Evolutionary conservation across 2,329 filamentous ascomycete genomes (phyloP).

Genomic region (Diaporthe capsici): DNA sequence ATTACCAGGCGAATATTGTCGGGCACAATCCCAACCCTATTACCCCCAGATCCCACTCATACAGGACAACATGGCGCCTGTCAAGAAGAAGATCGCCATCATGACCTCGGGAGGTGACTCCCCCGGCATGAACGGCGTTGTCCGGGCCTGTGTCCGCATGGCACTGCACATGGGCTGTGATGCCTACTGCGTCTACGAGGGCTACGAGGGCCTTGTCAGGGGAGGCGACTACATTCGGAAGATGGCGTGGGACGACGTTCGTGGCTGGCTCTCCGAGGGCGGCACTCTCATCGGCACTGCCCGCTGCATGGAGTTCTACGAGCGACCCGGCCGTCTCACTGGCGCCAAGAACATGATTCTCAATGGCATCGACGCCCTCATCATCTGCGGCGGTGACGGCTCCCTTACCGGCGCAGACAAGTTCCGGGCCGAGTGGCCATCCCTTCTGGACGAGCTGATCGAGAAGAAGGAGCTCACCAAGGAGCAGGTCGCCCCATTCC

Average conservation of each 20-base stretch:
- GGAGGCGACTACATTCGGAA: constrained; percentile 90
- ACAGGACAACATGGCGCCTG: constrained; percentile 55
- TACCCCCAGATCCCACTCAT: constrained; percentile 28
- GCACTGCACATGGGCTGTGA: constrained; percentile 88
- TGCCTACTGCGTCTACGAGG: constrained; percentile 88
- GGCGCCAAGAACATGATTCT: constrained; percentile 96
- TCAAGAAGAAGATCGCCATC: constrained; percentile 82
- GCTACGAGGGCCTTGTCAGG: constrained; percentile 94
- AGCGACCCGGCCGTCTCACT: constrained; percentile 84
- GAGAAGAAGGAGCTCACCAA: constrained; percentile 77
- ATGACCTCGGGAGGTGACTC: constrained; percentile 97
- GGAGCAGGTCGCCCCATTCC: constrained; percentile 82
- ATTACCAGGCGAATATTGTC: not conserved
- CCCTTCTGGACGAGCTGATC: constrained; percentile 88
- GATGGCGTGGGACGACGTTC: constrained; percentile 93
- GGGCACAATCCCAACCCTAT: not conserved
- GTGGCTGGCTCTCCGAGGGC: constrained; percentile 93
- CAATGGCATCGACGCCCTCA: constrained; percentile 92
- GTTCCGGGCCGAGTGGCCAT: constrained; percentile 93
- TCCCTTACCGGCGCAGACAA: constrained; percentile 95
- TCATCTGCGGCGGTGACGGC: constrained; percentile 97
- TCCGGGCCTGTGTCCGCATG: constrained; percentile 92
- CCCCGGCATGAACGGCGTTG: constrained; percentile 93
- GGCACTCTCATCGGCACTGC: constrained; percentile 97
- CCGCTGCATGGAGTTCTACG: constrained; percentile 91